Evolutionary conservation across 2,329 filamentous ascomycete species (phyloP).

Genomic region (Exophiala dermatitidis): DNA sequence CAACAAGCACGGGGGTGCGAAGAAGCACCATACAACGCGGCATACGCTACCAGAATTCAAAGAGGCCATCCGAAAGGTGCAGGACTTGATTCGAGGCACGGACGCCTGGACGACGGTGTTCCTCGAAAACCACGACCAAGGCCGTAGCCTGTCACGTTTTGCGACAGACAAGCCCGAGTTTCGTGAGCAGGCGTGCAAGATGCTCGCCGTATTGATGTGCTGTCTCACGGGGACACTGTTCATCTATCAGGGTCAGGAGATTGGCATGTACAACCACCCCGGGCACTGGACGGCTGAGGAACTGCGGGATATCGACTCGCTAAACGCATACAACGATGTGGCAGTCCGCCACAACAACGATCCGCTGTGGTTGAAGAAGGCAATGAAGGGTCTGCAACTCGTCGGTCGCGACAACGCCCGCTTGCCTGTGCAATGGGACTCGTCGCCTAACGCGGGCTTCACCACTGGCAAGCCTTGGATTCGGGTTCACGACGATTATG

Average conservation of each 20-base stretch:
- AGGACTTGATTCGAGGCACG: slow-evolving; percentile 46
- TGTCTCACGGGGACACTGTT: slow-evolving; percentile 50
- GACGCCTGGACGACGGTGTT: slow-evolving; percentile 60
- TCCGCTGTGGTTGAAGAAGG: slow-evolving; percentile 37
- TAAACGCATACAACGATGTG: slow-evolving; percentile 39
- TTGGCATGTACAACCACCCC: slow-evolving; percentile 51
- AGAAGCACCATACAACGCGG: slow-evolving; percentile 20
- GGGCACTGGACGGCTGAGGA: slow-evolving; percentile 42
- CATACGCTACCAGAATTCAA: slow-evolving; percentile 46
- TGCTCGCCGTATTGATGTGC: slow-evolving; percentile 52
- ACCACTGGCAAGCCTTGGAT: slow-evolving; percentile 61
- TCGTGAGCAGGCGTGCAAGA: slow-evolving; percentile 49
- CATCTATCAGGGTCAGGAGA: slow-evolving; percentile 52
- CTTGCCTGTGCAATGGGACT: slow-evolving; percentile 65
- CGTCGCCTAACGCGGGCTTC: slow-evolving; percentile 56
- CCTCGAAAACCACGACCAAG: slow-evolving; percentile 61
- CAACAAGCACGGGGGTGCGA: slow-evolving; percentile 13
- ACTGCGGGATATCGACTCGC: slow-evolving; percentile 28
- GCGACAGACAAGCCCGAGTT: slow-evolving; percentile 45
- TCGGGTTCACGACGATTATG: slow-evolving; percentile 58
- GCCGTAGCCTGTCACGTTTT: slow-evolving; percentile 51
- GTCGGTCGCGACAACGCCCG: slow-evolving; percentile 60
- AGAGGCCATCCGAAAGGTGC: slow-evolving; percentile 50
- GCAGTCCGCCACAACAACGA: slow-evolving; percentile 30
- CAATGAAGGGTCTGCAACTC: slow-evolving; percentile 44